A percentile compares a stretch with the other conserved stretches of the same genome.
phyloP scores from a whole-genome alignment of 305 asterid species.

The Fraxinus platypoda region DNA sequence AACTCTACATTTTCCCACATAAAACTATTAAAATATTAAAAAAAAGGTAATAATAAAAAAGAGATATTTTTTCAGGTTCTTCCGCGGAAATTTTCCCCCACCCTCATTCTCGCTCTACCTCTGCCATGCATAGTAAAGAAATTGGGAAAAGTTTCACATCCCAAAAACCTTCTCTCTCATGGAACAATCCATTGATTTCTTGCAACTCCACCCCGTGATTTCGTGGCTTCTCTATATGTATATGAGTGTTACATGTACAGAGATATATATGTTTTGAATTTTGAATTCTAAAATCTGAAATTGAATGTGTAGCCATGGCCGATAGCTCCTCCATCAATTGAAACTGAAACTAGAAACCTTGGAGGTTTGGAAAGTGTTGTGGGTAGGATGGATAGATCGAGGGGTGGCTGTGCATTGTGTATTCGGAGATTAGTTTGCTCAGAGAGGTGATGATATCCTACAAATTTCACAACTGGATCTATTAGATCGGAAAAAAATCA shows the following conservation, averaged over 20 bases:
- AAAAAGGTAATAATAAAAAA: background rate
- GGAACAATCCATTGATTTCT: background rate
- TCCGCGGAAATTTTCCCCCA: background rate
- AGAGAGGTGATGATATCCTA: background rate
- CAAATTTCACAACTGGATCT: background rate
- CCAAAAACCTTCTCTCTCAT: background rate
- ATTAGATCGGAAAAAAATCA: background rate
- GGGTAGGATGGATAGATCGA: background rate
- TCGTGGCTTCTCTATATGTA: background rate
- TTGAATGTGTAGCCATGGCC: background rate
- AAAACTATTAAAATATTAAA: background rate
- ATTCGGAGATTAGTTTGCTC: background rate
- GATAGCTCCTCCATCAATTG: background rate
- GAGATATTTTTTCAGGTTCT: background rate
- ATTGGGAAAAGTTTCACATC: background rate
- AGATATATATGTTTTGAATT: background rate
- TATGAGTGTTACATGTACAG: background rate
- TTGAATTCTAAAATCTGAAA: background rate
- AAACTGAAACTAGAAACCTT: background rate
- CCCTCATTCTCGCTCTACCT: background rate
- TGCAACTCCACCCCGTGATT: background rate
- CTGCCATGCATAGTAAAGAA: background rate
- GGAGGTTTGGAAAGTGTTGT: background rate
- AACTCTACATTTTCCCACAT: background rate
- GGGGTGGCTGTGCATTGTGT: background rate